A percentile compares a stretch with the other conserved stretches of the same genome.
Conservation (phyloP, 352 stramenopile species). For the Phytophthora sansomeana region DNA sequence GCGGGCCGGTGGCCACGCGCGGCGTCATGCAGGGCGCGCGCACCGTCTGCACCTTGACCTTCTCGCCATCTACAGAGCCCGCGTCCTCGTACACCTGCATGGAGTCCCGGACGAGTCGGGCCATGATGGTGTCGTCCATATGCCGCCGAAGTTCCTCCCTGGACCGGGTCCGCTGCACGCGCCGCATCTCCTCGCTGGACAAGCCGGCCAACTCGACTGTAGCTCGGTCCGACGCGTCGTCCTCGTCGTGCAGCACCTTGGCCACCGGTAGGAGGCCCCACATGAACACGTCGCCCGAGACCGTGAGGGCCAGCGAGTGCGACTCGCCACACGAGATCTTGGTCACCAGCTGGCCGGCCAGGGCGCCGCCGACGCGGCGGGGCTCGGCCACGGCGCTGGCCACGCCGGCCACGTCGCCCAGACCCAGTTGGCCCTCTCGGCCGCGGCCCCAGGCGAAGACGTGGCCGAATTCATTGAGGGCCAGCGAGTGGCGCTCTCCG, state of each 20-base stretch:
- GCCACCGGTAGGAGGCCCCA: slow-evolving; percentile 75
- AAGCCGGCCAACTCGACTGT: slow-evolving; percentile 68
- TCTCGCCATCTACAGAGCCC: slow-evolving; percentile 31
- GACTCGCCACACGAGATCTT: slow-evolving; percentile 82
- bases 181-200: slow-evolving; percentile 36
- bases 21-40: slow-evolving; percentile 61
- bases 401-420: slow-evolving; percentile 46
- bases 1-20: slow-evolving; percentile 29
- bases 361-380: slow-evolving; percentile 46
- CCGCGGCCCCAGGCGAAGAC: slow-evolving; percentile 83
- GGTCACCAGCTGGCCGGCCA: slow-evolving; percentile 71
- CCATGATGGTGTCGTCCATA: slow-evolving; percentile 65
- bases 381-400: slow-evolving; percentile 40
- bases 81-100: slow-evolving; percentile 71
- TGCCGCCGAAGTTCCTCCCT: slow-evolving; percentile 32
- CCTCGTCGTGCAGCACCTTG: slow-evolving; percentile 51
- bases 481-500: slow-evolving; percentile 77
- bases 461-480: slow-evolving; percentile 83
- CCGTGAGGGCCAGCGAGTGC: slow-evolving; percentile 71
- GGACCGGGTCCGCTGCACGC: slow-evolving; percentile 28
- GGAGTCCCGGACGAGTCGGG: slow-evolving; percentile 66
- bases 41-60: slow-evolving; percentile 62
- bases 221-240: slow-evolving; percentile 57
- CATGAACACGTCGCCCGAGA: slow-evolving; percentile 76
- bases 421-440: slow-evolving; percentile 73